These are phyloP conservation scores for Fagopyrum homotropicum DNA, from an alignment of 148 eudicot genomes.

Conservation along the genomic window DNA sequence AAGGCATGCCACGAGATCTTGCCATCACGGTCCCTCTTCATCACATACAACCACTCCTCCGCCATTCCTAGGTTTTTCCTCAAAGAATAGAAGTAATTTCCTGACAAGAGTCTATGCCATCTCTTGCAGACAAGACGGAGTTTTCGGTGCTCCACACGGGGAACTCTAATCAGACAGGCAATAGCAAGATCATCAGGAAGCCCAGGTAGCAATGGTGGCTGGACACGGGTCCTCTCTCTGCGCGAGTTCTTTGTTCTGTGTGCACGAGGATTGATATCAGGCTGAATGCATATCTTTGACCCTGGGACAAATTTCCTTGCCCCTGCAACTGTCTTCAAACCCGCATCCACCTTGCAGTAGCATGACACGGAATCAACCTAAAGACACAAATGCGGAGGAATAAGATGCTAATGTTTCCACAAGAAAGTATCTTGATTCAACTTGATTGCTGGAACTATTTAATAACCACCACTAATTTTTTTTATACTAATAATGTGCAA, in stretches of 20 bases:
- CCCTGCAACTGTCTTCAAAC: constrained; percentile 71
- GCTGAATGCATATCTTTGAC: constrained; percentile 66
- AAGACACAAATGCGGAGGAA: constrained; percentile 11
- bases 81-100: constrained; percentile 76
- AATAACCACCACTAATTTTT: not conserved
- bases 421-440: not conserved
- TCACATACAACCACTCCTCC: constrained; percentile 84
- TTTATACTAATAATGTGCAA: not conserved
- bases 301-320: constrained; percentile 81
- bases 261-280: constrained; percentile 45
- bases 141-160: constrained; percentile 61
- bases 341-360: constrained; percentile 77
- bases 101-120: constrained; percentile 76
- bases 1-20: constrained; percentile 84
- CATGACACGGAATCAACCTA: constrained; percentile 86
- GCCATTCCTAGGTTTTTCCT: constrained; percentile 54
- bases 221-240: constrained; percentile 53
- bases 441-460: not conserved
- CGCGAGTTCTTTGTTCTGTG: constrained; percentile 59
- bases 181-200: constrained; percentile 93
- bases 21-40: constrained; percentile 75
- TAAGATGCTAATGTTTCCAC: not conserved
- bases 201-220: constrained; percentile 73
- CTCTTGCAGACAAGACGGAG: constrained; percentile 83
- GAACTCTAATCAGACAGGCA: constrained; percentile 83